Evolutionary conservation across 2,329 filamentous ascomycete genomes (phyloP), one percentile per base, ranked within the genome.

Genomic region (Clonostachys rosea): DNA sequence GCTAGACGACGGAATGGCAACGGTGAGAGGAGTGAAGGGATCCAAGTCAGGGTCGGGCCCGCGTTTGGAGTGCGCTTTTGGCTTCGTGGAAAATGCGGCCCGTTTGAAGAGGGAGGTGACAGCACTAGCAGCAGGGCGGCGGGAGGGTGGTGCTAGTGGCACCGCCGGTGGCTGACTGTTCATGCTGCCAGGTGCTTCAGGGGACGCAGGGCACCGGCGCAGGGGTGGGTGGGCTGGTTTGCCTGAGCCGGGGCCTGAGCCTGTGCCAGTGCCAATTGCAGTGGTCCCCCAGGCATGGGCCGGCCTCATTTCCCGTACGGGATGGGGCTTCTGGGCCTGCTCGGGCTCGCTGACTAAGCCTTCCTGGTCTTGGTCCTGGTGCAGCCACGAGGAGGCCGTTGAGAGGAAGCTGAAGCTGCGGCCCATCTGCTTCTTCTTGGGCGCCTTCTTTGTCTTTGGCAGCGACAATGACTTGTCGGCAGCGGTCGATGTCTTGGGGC

Each of bases 1-100:
- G 56, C 64, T 70, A 48, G 78, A 76, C 47, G 73, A 75, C 40
- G 80, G 79, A 56, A 84, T 82, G 49, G 66, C 60, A 43, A 81
- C 75, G 57, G 70, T 74, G 58, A 84, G 71, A 49, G 78, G 77
- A 50, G 69, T 69, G 56, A 74, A 78, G 51, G 59, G 14, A 12
- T 14, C 33, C 33, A 45, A 12, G 43, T 34, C 13, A 33, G 18
- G 20, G 12, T 43, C 20, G 40, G 12, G 40, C 18, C 8, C 40
- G 40, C 14, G 40, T 18, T 42, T 14, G 40, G 33, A 16, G 40
- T 42, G 40, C 18, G 33, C 13, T 42, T 20, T 18, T 42, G 20
- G 20, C 17, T 18, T 17, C 40, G 40, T 10, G 37, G 42, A n/a
- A 12, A n/a, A 44, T n/a, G 13, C 18, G n/a, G n/a, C 42, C 33